Evolutionary conservation across 1,139 yeast genomes (phyloP).

Genomic region (Protomyces inundatus): DNA sequence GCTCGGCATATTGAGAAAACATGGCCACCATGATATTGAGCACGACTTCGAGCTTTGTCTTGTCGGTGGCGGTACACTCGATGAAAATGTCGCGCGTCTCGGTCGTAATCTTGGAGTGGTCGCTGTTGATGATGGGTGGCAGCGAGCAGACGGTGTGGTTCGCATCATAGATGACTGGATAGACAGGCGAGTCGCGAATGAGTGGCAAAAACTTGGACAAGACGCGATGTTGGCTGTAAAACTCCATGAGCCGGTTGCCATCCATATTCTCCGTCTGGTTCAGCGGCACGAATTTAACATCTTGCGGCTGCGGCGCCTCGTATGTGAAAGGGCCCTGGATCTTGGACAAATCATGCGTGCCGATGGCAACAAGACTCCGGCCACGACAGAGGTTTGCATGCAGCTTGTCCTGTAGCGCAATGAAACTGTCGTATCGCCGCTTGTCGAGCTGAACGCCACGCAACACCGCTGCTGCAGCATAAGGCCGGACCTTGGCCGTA

Average conservation of each 20-base stretch:
- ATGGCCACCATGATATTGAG: constrained; percentile 88
- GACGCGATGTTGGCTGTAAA: constrained; percentile 83
- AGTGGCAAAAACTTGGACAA: constrained; percentile 83
- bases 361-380: constrained; percentile 95
- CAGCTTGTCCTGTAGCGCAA: constrained; percentile 90
- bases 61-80: constrained; percentile 93
- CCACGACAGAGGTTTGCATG: constrained; percentile 95
- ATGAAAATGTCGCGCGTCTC: constrained; percentile 83
- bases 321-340: constrained; percentile 81
- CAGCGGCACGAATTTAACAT: constrained; percentile 73
- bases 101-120: constrained; percentile 79
- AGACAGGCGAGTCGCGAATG: constrained; percentile 81
- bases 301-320: constrained; percentile 76
- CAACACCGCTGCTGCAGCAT: constrained; percentile 88
- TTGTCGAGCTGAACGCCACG: constrained; percentile 76
- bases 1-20: constrained; percentile 82
- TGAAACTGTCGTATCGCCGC: constrained; percentile 87
- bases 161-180: constrained; percentile 82
- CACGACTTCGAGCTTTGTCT: constrained; percentile 85
- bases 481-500: constrained; percentile 73
- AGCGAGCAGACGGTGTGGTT: constrained; percentile 76
- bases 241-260: constrained; percentile 78
- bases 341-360: constrained; percentile 90
- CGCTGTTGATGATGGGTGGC: constrained; percentile 96
- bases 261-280: constrained; percentile 74